A percentile compares a stretch with the other conserved stretches of the same genome.
Conservation (phyloP, 768 basidiomycete genomes). For the Suillus paluster region DNA sequence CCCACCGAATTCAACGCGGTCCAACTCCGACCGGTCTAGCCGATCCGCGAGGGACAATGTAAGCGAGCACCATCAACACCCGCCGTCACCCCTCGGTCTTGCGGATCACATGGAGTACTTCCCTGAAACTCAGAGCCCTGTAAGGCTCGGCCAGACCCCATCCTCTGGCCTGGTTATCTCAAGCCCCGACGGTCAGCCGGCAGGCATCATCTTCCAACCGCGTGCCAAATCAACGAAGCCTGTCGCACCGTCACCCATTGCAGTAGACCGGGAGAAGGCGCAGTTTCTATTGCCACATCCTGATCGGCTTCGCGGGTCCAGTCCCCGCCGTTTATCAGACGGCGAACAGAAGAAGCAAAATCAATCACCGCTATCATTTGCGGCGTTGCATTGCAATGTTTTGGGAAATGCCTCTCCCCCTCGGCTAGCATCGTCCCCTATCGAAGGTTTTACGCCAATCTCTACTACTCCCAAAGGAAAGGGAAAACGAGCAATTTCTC, state of each 20-base stretch:
- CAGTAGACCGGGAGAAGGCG: slow-evolving; percentile 48
- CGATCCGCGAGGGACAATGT: slow-evolving; percentile 54
- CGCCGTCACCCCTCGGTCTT: slow-evolving; percentile 73
- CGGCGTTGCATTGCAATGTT: slow-evolving; percentile 28
- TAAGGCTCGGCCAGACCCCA: slow-evolving; percentile 73
- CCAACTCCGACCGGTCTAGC: slow-evolving; percentile 66
- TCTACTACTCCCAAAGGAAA: slow-evolving; percentile 24
- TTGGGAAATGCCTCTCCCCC: slow-evolving; percentile 15
- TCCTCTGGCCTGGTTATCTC: slow-evolving; percentile 90
- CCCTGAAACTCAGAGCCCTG: slow-evolving; percentile 56
- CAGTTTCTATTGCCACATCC: slow-evolving; percentile 35
- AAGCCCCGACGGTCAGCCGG: slow-evolving; percentile 89
- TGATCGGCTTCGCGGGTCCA: slow-evolving; percentile 30
- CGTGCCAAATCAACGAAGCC: slow-evolving; percentile 46
- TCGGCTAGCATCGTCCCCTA: slow-evolving; percentile 32
- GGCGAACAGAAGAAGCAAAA: slow-evolving; percentile 31
- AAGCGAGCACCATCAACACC: slow-evolving; percentile 44
- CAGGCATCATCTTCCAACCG: slow-evolving; percentile 97
- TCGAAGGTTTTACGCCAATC: slow-evolving; percentile 14
- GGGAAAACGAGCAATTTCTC: slow-evolving; percentile 31
- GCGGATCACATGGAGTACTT: slow-evolving; percentile 74
- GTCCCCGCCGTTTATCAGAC: slow-evolving; percentile 30
- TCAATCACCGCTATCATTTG: slow-evolving; percentile 33
- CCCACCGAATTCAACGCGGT: slow-evolving; percentile 50
- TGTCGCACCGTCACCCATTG: slow-evolving; percentile 32